Evolutionary conservation across 2,329 filamentous ascomycete genomes (phyloP).

Genomic region (Aspergillus arachidicola): DNA sequence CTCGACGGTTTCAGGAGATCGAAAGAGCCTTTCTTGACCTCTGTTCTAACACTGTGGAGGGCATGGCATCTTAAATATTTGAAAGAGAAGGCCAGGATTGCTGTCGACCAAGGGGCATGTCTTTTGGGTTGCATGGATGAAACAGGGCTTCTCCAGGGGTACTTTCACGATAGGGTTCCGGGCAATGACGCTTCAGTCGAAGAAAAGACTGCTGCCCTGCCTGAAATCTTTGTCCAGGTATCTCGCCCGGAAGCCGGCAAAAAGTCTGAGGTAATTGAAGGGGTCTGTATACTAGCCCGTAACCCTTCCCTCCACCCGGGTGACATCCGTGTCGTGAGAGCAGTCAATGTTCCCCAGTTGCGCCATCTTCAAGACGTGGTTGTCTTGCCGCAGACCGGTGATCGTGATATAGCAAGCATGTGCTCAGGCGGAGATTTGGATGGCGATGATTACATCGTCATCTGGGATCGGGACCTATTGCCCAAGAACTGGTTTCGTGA

Average conservation of each 20-base stretch:
- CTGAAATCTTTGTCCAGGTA: constrained; percentile 88
- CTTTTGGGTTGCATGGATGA: constrained; percentile 89
- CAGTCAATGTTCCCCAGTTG: constrained; percentile 73
- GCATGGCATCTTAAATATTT: constrained; percentile 86
- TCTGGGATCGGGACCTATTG: constrained; percentile 81
- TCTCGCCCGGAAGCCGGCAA: constrained; percentile 58
- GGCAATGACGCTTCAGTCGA: constrained; percentile 31
- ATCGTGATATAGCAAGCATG: constrained; percentile 87
- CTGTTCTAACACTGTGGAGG: constrained; percentile 80
- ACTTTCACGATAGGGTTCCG: constrained; percentile 56
- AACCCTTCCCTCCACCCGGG: constrained; percentile 95
- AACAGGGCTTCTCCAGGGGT: constrained; percentile 72
- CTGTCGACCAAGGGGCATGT: constrained; percentile 80
- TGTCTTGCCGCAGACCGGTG: constrained; percentile 81
- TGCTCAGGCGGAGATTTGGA: constrained; percentile 95
- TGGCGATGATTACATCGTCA: constrained; percentile 91
- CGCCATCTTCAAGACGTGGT: constrained; percentile 81
- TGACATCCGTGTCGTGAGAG: constrained; percentile 84
- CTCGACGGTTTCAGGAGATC: constrained; percentile 74
- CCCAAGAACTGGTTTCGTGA: constrained; percentile 69
- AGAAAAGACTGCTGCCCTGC: constrained; percentile 59
- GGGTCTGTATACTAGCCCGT: constrained; percentile 79
- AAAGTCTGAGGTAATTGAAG: constrained; percentile 68
- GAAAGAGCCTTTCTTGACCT: constrained; percentile 79
- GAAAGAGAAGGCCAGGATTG: constrained; percentile 88